Conservation (phyloP, 148 eudicot species). For the Fagopyrum esculentum region DNA sequence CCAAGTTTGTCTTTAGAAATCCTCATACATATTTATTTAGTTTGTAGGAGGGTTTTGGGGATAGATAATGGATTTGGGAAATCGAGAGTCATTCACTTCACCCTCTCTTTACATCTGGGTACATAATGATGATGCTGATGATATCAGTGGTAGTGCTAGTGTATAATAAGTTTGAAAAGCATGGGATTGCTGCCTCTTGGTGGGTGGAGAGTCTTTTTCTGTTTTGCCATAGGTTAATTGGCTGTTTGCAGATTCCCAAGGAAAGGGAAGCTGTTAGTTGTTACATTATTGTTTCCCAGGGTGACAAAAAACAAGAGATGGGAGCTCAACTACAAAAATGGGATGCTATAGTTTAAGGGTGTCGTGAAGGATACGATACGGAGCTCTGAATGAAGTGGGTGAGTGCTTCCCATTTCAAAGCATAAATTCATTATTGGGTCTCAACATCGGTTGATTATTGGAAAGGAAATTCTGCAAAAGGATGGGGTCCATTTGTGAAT, state of each 20-base stretch:
- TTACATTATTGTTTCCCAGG: neutral
- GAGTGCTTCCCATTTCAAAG: neutral
- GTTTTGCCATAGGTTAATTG: constrained; percentile 20
- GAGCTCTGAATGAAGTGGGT: neutral
- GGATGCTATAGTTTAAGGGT: neutral
- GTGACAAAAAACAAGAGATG: constrained; percentile 2
- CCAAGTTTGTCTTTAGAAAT: constrained; percentile 31
- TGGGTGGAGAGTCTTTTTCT: neutral
- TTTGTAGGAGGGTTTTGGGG: constrained; percentile 30
- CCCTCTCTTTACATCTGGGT: neutral
- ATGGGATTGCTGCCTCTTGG: neutral
- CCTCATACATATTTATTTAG: constrained; percentile 22
- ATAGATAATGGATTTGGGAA: constrained; percentile 11
- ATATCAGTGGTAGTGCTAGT: neutral
- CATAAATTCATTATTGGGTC: neutral
- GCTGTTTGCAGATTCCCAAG: constrained; percentile 63
- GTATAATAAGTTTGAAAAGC: neutral
- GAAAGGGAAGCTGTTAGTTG: constrained; percentile 32
- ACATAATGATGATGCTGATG: constrained; percentile 8
- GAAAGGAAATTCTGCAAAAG: neutral
- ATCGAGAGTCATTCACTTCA: neutral
- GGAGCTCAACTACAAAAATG: neutral
- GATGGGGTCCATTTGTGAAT: neutral
- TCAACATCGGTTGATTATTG: neutral
- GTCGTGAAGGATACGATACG: no score